Conservation (phyloP, 1,284 basidiomycete species). For the Rhodotorula sp. region DNA sequence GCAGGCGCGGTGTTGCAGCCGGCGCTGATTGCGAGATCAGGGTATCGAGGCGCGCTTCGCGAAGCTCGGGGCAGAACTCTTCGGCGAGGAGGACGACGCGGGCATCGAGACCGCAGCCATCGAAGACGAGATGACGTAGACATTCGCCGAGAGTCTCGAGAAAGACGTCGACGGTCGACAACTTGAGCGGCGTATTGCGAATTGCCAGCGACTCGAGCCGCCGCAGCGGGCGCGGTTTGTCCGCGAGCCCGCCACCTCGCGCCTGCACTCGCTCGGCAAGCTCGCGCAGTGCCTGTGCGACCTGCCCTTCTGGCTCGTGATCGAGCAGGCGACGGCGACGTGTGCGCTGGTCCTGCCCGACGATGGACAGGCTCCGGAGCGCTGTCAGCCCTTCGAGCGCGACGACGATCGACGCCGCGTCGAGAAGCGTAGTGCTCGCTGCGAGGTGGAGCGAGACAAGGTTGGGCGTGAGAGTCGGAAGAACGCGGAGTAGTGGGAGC, state of each 20-base stretch:
- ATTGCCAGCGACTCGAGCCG: conserved; percentile 4
- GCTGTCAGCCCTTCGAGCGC: neutral
- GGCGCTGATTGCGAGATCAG: conserved; percentile 5
- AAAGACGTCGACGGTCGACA: conserved; percentile 12
- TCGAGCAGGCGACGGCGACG: neutral
- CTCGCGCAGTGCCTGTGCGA: conserved; percentile 4
- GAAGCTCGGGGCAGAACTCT: conserved; percentile 14
- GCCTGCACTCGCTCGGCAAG: neutral
- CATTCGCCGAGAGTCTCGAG: conserved; percentile 1
- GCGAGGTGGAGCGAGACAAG: neutral
- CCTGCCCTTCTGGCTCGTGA: conserved; percentile 10
- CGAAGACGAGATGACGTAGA: neutral
- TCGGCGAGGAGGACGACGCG: neutral
- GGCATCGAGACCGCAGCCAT: conserved; percentile 1
- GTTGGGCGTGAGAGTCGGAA: conserved; percentile 3
- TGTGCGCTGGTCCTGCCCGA: conserved; percentile 11
- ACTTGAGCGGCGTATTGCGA: conserved; percentile 12
- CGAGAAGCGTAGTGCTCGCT: neutral
- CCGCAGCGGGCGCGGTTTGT: neutral
- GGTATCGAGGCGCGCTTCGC: conserved; percentile 1
- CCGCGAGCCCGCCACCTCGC: neutral
- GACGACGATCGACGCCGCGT: neutral
- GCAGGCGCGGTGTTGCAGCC: conserved; percentile 6
- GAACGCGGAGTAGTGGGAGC: neutral
- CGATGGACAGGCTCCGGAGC: neutral